Conservation (phyloP, 768 basidiomycete genomes). For the Mycena galopus region DNA sequence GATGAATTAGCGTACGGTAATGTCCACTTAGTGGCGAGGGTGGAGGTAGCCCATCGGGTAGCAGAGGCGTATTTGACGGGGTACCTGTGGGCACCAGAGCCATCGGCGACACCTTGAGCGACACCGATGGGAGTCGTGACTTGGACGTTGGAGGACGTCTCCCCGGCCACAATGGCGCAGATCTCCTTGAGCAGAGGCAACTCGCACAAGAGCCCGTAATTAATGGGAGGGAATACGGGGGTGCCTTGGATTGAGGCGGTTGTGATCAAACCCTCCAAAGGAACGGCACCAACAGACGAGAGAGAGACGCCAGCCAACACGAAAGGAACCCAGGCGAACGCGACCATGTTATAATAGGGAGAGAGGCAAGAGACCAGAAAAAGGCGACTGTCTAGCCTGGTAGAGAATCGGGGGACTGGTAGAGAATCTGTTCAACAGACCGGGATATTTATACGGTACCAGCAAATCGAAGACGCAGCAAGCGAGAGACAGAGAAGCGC, state of each 20-base stretch:
- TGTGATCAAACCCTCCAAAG: slow-evolving; percentile 28
- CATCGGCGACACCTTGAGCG: slow-evolving; percentile 66
- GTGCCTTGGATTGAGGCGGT: slow-evolving; percentile 27
- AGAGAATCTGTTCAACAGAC: slow-evolving; percentile 3
- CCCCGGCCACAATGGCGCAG: slow-evolving; percentile 27
- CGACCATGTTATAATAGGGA: slow-evolving; percentile 28
- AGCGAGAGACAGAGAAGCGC: slow-evolving; percentile 19
- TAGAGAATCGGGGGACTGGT: slow-evolving; percentile 12
- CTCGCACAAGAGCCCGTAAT: slow-evolving; percentile 61
- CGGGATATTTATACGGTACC: slow-evolving; percentile 25
- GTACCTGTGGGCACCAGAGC: slow-evolving; percentile 66
- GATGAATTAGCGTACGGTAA: slow-evolving; percentile 65
- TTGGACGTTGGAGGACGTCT: neutral
- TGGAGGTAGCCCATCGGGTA: slow-evolving; percentile 70
- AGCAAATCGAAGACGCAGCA: slow-evolving; percentile 22
- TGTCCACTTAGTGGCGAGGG: slow-evolving; percentile 66
- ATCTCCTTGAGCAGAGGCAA: slow-evolving; percentile 56
- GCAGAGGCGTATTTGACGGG: slow-evolving; percentile 77
- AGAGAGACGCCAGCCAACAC: slow-evolving; percentile 52
- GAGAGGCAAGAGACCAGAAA: slow-evolving; percentile 16
- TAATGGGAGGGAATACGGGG: slow-evolving; percentile 52
- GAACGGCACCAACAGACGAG: slow-evolving; percentile 52
- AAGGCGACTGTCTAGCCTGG: slow-evolving; percentile 13
- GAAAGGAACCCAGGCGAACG: slow-evolving; percentile 41
- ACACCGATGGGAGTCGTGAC: slow-evolving; percentile 67